Evolutionary conservation across 805 yeast genomes (phyloP).

Genomic region (Candida nonsorbophila): DNA sequence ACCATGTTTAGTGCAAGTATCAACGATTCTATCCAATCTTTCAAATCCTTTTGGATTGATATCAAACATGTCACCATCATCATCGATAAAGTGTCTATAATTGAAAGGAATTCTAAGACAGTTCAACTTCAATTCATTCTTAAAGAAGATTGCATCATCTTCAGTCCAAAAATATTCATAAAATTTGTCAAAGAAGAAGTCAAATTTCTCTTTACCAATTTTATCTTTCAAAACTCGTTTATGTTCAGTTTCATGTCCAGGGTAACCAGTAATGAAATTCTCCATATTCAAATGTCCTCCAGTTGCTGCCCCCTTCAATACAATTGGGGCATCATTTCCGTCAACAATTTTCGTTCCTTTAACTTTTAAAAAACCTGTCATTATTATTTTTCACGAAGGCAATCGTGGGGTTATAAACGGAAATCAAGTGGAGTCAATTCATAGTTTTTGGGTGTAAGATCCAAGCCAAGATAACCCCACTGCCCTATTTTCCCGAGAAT

Average conservation of each 20-base stretch:
- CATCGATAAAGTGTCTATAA: constrained; percentile 45
- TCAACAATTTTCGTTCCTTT: constrained; percentile 47
- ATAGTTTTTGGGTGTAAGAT: too few relatives aligned
- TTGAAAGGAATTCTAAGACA: constrained; percentile 49
- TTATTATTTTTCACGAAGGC: too few relatives aligned
- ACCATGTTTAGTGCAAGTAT: constrained; percentile 41
- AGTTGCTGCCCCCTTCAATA: constrained; percentile 43
- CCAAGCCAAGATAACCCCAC: too few relatives aligned
- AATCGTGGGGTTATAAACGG: too few relatives aligned
- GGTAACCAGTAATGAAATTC: constrained; percentile 51
- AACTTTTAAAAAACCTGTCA: constrained; percentile 25
- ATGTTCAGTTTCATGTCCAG: constrained; percentile 50
- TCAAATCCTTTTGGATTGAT: constrained; percentile 43
- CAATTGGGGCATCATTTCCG: constrained; percentile 28
- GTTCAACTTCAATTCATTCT: constrained; percentile 35
- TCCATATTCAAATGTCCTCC: constrained; percentile 54
- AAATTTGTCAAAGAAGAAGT: constrained; percentile 46
- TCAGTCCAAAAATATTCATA: constrained; percentile 53
- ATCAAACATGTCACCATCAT: constrained; percentile 38
- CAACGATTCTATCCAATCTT: constrained; percentile 37
- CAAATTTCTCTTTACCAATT: constrained; percentile 44
- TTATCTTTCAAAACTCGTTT: constrained; percentile 32
- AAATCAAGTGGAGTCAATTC: too few relatives aligned
- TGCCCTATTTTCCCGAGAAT: too few relatives aligned
- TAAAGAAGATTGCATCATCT: constrained; percentile 42